Evolutionary conservation across 2,329 filamentous ascomycete genomes (phyloP).

Genomic region (Aspergillus ruber): DNA sequence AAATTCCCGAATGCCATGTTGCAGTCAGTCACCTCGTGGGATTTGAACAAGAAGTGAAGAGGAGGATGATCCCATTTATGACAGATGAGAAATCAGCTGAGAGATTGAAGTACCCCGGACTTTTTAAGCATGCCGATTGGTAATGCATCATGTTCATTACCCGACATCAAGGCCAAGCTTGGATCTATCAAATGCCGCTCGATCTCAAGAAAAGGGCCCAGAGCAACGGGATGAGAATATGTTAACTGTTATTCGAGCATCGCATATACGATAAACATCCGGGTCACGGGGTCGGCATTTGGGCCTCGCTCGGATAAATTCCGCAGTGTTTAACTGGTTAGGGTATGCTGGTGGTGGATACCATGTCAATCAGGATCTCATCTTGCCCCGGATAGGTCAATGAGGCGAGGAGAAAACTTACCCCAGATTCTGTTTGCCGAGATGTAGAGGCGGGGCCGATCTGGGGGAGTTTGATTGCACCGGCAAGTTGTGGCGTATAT

Average conservation of each 20-base stretch:
- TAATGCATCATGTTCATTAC: too few relatives aligned
- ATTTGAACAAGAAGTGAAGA: neutral
- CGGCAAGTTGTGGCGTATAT: too few relatives aligned
- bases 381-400: neutral
- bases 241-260: neutral
- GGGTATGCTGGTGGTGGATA: neutral
- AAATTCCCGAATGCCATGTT: conserved; percentile 34
- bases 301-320: neutral
- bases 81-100: too few relatives aligned
- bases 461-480: neutral
- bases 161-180: too few relatives aligned
- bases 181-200: too few relatives aligned
- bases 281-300: neutral
- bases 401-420: neutral
- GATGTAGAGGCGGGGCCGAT: neutral
- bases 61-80: neutral
- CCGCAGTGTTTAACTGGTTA: neutral
- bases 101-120: too few relatives aligned
- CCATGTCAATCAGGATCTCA: neutral
- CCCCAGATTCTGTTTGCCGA: neutral
- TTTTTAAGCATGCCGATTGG: too few relatives aligned
- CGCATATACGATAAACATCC: neutral
- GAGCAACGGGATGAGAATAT: too few relatives aligned
- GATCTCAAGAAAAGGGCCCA: too few relatives aligned
- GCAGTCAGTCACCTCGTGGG: neutral